Evolutionary conservation across 257 asterid genomes (phyloP), one percentile per base, ranked within the genome.

Genomic region (Gentiana straminea): DNA sequence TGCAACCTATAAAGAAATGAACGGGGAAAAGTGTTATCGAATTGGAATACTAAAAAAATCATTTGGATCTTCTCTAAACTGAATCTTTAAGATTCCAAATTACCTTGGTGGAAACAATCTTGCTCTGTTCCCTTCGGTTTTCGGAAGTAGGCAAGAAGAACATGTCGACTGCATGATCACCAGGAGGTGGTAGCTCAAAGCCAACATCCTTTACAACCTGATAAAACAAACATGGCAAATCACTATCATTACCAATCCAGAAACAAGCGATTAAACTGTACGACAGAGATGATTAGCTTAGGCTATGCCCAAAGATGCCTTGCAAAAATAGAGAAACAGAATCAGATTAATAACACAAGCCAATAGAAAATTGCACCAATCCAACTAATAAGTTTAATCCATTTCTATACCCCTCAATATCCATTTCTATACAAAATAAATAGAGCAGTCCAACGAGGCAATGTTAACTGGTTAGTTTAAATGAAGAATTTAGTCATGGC

Each of bases 151-250:
- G 99, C 81, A 92, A 76, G 86, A 92, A 92, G 68, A 92, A 85
- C 99, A 92, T 85, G 71, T 97, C 99, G 52, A 92, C 94, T 13
- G 99, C 97, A 73, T 88, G 88, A 59, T 86, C 81, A 12, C 94
- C 95, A 4, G 84, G 84, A 44, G 95, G 86, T 35, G 99, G 99
- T 44, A 88, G 74, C 71, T 83, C 94, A 75, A 88, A 88, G 48
- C 94, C 95, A 47, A 76, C 78, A 72, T 75, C 87, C 68, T 77
- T 83, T 53, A 73, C 71, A 62, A 76, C 95, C 98, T 92, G 81
- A 60, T 6, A 54, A 43, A 39, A 50, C 55, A 2, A 48, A 62
- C 64, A 55, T 8, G 11, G 13, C 15, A 55, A 49, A 32, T 12
- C 41, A 35, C 13, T 5, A 24, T 46, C 48, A 1, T 35, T 1